These are phyloP conservation scores for Moesziomyces sp. DNA, from an alignment of 1,284 basidiomycete species.

Conservation along the genomic window DNA sequence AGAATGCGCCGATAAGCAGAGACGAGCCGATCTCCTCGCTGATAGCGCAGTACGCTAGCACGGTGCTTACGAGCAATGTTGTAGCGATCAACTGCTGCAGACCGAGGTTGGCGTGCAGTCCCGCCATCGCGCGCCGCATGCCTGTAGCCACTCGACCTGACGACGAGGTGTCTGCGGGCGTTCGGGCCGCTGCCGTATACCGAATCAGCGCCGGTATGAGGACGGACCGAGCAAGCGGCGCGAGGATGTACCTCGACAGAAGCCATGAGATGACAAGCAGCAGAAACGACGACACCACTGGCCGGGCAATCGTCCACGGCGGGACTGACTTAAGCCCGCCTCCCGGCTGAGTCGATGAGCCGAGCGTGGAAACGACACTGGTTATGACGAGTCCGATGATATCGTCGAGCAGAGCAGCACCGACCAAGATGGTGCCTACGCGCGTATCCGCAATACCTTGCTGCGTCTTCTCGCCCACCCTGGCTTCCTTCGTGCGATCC, in stretches of 20 bases:
- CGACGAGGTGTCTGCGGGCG: not conserved
- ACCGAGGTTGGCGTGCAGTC: not conserved
- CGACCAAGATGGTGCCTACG: slow-evolving; percentile 72
- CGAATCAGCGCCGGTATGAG: slow-evolving; percentile 15
- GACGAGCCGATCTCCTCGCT: slow-evolving; percentile 67
- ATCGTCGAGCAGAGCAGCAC: slow-evolving; percentile 74
- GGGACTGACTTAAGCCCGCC: slow-evolving; percentile 9
- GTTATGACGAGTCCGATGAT: slow-evolving; percentile 73
- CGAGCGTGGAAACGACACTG: slow-evolving; percentile 70
- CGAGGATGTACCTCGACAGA: slow-evolving; percentile 8
- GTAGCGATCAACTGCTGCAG: slow-evolving; percentile 11
- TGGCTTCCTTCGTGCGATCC: not conserved
- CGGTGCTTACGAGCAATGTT: slow-evolving; percentile 5
- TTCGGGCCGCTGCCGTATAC: not conserved
- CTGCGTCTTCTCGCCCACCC: slow-evolving; percentile 9
- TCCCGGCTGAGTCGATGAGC: slow-evolving; percentile 12
- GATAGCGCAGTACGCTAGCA: slow-evolving; percentile 22
- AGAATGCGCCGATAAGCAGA: slow-evolving; percentile 70
- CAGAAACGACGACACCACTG: slow-evolving; percentile 69
- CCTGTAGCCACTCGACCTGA: not conserved
- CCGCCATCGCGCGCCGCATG: not conserved
- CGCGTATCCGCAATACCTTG: slow-evolving; percentile 70
- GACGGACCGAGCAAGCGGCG: slow-evolving; percentile 15
- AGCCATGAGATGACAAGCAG: slow-evolving; percentile 63
- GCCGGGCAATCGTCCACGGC: slow-evolving; percentile 69